Evolutionary conservation across 306 rosid genomes (phyloP), one percentile per base, ranked within the genome.

Genomic region (Carpinus fangiana): DNA sequence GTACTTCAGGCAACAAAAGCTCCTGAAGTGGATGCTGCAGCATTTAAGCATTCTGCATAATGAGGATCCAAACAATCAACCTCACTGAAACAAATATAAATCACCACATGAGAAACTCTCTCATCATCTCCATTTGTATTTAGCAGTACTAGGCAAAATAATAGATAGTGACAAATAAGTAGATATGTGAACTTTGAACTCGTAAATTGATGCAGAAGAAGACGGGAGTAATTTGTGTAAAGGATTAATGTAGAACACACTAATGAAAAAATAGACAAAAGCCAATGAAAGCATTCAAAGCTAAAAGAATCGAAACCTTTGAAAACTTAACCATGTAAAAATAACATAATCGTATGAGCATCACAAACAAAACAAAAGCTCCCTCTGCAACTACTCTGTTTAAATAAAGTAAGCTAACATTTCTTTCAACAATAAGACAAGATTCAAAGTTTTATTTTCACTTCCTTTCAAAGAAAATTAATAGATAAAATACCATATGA

Each of bases 401-500:
- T 23, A 20, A 59, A 59, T 59, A 59, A 16, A 53, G 57, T 53
- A 59, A 57, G 14, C 0, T 59, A 21, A 36, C 8, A 20, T 20
- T 59, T n/a, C 5, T 57, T 21, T 8, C 64, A 7, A 9, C 11
- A 23, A 59, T 8, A 57, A 57, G 56, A 14, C 52, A 50, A 21
- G 45, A 28, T 26, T 17, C 36, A 55, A 14, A 45, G 51, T 47
- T 50, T n/a, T 4, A 38, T 8, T 43, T 45, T 23, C 75, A 17
- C 43, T 55, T 54, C 57, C 31, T 6, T 53, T 0, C 23, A 4
- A 14, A 71, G 3, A 7, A 23, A 23, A n/a, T 47, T 8, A 47
- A 47, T 47, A 47, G 51, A 23, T 3, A 67, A 72, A 72, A 79
- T 86, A 93, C 98, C 99, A 95, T 95, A 77, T 91, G 97, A 87